Evolutionary conservation across 495 filamentous ascomycete species (phyloP).

Genomic region (Penicillium paxilli): DNA sequence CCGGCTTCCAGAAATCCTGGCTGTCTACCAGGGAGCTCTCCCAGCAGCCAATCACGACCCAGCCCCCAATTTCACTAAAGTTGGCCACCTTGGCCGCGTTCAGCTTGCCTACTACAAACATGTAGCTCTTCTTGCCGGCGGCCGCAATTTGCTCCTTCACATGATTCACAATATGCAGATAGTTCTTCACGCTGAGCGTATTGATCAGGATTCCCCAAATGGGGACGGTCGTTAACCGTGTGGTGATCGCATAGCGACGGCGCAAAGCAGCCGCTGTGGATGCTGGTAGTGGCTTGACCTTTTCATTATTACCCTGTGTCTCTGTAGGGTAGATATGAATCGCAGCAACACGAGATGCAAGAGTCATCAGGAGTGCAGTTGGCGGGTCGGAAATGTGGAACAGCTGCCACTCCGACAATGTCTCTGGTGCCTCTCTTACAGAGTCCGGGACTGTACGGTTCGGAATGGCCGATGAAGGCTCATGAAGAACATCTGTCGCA

Average conservation of each 20-base stretch:
- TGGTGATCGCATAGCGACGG: slow-evolving; percentile 83
- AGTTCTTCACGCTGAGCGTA: slow-evolving; percentile 88
- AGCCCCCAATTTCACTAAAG: slow-evolving; percentile 90
- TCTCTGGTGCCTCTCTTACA: slow-evolving; percentile 45
- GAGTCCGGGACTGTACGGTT: slow-evolving; percentile 68
- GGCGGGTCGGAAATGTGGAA: slow-evolving; percentile 92
- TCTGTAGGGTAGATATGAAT: slow-evolving; percentile 78
- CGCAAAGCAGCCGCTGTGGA: slow-evolving; percentile 63
- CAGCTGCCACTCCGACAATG: slow-evolving; percentile 68
- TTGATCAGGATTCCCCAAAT: slow-evolving; percentile 95
- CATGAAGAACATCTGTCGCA: slow-evolving; percentile 68
- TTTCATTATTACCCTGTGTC: slow-evolving; percentile 27
- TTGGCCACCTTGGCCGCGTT: slow-evolving; percentile 96
- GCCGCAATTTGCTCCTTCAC: slow-evolving; percentile 67
- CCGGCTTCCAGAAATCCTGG: slow-evolving; percentile 79
- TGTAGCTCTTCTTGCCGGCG: slow-evolving; percentile 90
- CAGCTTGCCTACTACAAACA: slow-evolving; percentile 93
- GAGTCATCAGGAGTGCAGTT: slow-evolving; percentile 78
- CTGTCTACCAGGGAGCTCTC: slow-evolving; percentile 88
- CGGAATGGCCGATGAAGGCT: slow-evolving; percentile 80
- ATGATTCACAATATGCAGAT: slow-evolving; percentile 74
- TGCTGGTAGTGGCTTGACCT: slow-evolving; percentile 44
- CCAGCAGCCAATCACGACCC: slow-evolving; percentile 98
- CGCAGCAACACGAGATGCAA: slow-evolving; percentile 75
- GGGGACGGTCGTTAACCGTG: slow-evolving; percentile 73